A percentile compares a stretch with the other conserved stretches of the same genome.
phyloP scores from a whole-genome alignment of 495 filamentous ascomycete genomes.

The Lophium mytilinum region DNA sequence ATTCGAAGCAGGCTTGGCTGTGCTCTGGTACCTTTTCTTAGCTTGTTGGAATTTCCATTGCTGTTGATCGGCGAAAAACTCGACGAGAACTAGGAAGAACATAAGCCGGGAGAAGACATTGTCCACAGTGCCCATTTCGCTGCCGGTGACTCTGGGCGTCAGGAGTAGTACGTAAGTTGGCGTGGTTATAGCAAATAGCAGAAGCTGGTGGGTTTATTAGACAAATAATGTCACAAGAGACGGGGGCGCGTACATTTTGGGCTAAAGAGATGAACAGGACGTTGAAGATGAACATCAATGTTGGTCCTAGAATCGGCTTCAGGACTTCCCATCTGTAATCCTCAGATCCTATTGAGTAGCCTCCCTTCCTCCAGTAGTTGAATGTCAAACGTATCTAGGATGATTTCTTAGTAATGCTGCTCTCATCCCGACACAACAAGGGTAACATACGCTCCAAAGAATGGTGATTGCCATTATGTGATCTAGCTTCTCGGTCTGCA shows the following conservation, averaged over 20 bases:
- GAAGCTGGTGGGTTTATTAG: conserved; percentile 30
- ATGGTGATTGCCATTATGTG: conserved; percentile 60
- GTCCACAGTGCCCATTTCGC: conserved; percentile 47
- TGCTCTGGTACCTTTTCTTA: conserved; percentile 63
- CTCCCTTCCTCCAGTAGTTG: conserved; percentile 97
- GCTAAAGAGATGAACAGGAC: conserved; percentile 74
- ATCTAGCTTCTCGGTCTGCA: conserved; percentile 67
- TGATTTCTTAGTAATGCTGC: not conserved
- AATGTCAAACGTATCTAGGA: conserved; percentile 67
- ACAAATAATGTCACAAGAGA: not conserved
- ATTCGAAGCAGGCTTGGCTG: conserved; percentile 60
- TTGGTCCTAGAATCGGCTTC: conserved; percentile 41
- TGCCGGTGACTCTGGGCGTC: conserved; percentile 37
- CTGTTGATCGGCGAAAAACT: conserved; percentile 81
- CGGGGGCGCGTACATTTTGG: conserved; percentile 57
- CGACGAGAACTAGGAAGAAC: conserved; percentile 62
- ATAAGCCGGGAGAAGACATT: conserved; percentile 57
- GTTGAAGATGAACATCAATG: conserved; percentile 75
- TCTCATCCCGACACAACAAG: not conserved
- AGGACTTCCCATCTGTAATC: conserved; percentile 83
- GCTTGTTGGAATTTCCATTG: conserved; percentile 88
- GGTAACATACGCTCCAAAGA: conserved; percentile 68
- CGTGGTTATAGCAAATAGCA: conserved; percentile 65
- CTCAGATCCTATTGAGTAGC: conserved; percentile 77
- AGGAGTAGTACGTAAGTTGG: conserved; percentile 78